Base-by-base conservation (phyloP, 148 eudicot species). In the Cornus florida region DNA sequence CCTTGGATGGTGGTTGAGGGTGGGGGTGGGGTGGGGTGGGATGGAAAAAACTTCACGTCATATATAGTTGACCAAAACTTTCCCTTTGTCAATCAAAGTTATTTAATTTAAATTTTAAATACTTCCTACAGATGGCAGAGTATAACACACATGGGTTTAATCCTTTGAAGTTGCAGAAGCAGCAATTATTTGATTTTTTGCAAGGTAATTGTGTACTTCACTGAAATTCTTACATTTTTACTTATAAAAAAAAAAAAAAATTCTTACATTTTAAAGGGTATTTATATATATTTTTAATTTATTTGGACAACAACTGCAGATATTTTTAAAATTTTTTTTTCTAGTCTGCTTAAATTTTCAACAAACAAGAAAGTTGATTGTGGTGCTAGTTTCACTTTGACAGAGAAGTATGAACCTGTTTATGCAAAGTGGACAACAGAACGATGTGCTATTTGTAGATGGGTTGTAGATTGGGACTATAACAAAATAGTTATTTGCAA, bases 391-490 rank as follows among this genome's bases (percentile, higher is more conserved):
- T 75, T 14, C 59, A 69, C 83, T 43, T 22, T 85, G 62, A 71
- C 82, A 94, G 98, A 84, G 75, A 91, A 84, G 35, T 93, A 93
- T 72, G 86, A 93, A 79, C 96, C 98, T 82, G 91, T 93, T 72
- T 31, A 28, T 83, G 86, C 88, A 62, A 96, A 88, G 86, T 96
- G 99, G 99, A 93, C 98, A 19, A 86, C 95, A 33, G 99, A 94
- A 84, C 86, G 98, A 73, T 96, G 99, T 91, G 99, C 99, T 77
- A 73, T 96, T 72, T 96, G 98, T 82, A 88, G 98, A 83, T 92
- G 98, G 95, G 92, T 91, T 79, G 97, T 88, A 85, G 99, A 93
- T 79, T 94, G 94, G 92, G 99, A 96, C 60, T 84, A 90, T 77
- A 92, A 94, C 89, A 96, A 93, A 83, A 94, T 96, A 3, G 84